These are phyloP conservation scores for Neurospora discreta DNA, from an alignment of 495 filamentous ascomycete genomes.

Conservation along the genomic window DNA sequence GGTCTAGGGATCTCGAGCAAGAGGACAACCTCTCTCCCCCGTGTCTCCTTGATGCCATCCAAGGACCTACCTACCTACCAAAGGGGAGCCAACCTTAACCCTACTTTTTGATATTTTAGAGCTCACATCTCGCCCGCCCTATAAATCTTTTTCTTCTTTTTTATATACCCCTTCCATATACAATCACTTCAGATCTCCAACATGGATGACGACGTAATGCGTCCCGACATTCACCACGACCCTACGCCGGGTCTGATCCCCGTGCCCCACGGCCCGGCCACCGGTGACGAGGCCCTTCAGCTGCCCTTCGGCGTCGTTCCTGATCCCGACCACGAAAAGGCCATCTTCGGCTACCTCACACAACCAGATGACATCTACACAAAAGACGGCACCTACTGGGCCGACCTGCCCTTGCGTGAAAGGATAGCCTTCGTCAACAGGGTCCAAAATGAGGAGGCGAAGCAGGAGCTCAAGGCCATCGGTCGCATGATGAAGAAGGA, in stretches of 20 bases:
- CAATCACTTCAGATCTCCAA: background rate
- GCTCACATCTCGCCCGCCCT: background rate
- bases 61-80: background rate
- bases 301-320: conserved; percentile 31
- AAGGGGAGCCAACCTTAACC: background rate
- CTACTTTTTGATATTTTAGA: background rate
- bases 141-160: background rate
- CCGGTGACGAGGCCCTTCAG: conserved; percentile 22
- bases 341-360: conserved; percentile 62
- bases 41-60: background rate
- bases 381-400: conserved; percentile 76
- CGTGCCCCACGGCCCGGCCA: conserved; percentile 37
- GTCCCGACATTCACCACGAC: conserved; percentile 30
- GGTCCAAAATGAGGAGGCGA: conserved; percentile 53
- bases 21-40: background rate
- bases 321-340: conserved; percentile 43
- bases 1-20: background rate
- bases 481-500: conserved; percentile 70
- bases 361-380: conserved; percentile 78
- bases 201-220: conserved; percentile 23
- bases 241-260: conserved; percentile 32
- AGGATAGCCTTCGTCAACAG: conserved; percentile 60
- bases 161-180: conserved; percentile 4
- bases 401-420: conserved; percentile 58
- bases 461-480: conserved; percentile 51